Conservation (phyloP, 768 basidiomycete genomes). For the Boletus vinaceobasis region DNA sequence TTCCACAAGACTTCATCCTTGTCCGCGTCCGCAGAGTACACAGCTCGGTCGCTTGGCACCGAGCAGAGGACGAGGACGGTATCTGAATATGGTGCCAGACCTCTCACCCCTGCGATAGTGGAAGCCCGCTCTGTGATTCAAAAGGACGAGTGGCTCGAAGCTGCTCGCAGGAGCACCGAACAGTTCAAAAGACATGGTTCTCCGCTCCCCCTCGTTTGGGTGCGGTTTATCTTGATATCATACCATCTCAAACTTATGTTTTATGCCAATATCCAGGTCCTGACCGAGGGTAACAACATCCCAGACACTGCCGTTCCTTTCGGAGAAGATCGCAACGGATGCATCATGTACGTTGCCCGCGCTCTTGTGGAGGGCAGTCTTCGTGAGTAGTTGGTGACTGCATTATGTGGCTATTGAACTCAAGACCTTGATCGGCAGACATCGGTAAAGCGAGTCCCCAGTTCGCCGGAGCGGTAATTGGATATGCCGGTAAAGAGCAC, state of each 20-base stretch:
- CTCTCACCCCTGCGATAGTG: conserved; percentile 10
- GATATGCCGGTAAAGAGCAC: conserved; percentile 34
- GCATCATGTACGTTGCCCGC: conserved; percentile 28
- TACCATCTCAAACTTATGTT: not conserved
- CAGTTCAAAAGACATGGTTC: conserved; percentile 30
- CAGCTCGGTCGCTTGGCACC: too few relatives aligned
- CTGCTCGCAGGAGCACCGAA: conserved; percentile 30
- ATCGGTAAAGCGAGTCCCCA: conserved; percentile 36
- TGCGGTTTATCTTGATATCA: conserved; percentile 1
- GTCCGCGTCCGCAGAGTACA: too few relatives aligned
- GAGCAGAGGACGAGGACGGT: too few relatives aligned
- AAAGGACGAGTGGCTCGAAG: conserved; percentile 29
- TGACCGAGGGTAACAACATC: conserved; percentile 29
- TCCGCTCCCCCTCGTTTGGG: conserved; percentile 32
- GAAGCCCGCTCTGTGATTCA: conserved; percentile 16
- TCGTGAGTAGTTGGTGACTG: conserved; percentile 17
- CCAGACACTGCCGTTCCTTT: conserved; percentile 34
- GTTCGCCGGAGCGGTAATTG: conserved; percentile 30
- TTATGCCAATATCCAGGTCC: conserved; percentile 12
- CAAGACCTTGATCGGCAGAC: conserved; percentile 17
- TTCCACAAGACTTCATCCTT: too few relatives aligned
- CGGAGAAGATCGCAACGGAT: conserved; percentile 31
- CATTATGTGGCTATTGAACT: not conserved
- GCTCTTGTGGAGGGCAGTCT: conserved; percentile 31
- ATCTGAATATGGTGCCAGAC: conserved; percentile 6